Evolutionary conservation across 164 flowering plant species (phyloP).

Genomic region (Vitis vinifera): DNA sequence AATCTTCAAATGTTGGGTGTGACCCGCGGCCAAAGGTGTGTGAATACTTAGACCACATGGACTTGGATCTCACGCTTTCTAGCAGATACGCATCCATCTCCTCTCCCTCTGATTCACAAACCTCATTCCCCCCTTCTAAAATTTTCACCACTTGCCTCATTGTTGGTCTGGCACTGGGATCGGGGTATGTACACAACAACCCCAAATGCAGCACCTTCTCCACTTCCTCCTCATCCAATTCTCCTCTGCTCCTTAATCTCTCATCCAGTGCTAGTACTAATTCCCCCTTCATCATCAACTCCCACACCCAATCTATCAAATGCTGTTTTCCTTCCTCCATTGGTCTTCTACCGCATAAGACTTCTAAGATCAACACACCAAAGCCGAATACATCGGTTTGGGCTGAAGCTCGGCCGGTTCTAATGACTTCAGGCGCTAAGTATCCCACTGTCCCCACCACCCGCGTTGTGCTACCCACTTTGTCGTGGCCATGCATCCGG

Average conservation of each 20-base stretch:
- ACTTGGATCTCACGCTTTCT: slow-evolving; percentile 18
- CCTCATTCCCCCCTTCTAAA: slow-evolving; percentile 42
- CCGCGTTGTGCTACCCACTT: slow-evolving; percentile 44
- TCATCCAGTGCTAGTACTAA: slow-evolving; percentile 40
- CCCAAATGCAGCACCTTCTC: slow-evolving; percentile 57
- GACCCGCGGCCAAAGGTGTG: slow-evolving; percentile 1
- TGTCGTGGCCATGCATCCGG: slow-evolving; percentile 49
- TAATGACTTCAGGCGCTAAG: slow-evolving; percentile 62
- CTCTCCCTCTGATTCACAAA: slow-evolving; percentile 24
- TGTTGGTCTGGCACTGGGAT: slow-evolving; percentile 45
- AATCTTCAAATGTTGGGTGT: slow-evolving; percentile 43
- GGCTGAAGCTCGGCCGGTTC: slow-evolving; percentile 50
- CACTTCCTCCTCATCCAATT: slow-evolving; percentile 37
- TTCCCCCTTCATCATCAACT: slow-evolving; percentile 30
- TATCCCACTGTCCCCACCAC: slow-evolving; percentile 72
- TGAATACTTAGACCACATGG: slow-evolving; percentile 27
- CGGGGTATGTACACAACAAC: slow-evolving; percentile 54
- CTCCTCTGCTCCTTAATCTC: slow-evolving; percentile 31
- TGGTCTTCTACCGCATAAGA: slow-evolving; percentile 63
- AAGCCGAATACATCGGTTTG: slow-evolving; percentile 62
- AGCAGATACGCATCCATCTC: slow-evolving; percentile 39
- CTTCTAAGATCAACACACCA: slow-evolving; percentile 61
- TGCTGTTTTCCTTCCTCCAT: slow-evolving; percentile 52
- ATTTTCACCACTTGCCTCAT: slow-evolving; percentile 67
- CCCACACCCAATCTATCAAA: slow-evolving; percentile 51